Base-by-base conservation (phyloP, 495 filamentous ascomycete genomes). In the Cryomyces minteri region DNA sequence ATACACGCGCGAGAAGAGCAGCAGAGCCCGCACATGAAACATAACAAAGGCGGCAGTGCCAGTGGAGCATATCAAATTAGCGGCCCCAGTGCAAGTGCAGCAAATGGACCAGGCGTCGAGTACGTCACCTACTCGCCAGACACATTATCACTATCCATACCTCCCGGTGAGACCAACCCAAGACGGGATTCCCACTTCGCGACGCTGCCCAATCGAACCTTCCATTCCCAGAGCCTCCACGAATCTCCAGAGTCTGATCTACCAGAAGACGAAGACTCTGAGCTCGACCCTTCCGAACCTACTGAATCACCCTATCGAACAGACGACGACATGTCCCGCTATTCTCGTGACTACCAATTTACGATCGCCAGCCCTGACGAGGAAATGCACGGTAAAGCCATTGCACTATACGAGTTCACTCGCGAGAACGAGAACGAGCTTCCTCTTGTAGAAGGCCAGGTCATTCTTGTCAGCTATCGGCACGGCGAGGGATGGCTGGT, bases 401-500 rank as follows among this genome's bases (percentile, higher is more conserved):
- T 98, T 25, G 92, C 90, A 5, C 69, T 98, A 9, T 98, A 92
- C 56, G 85, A 94, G 59, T 98, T 98, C 59, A 76, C 77, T 43
- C 75, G 86, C 29, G 90, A 96, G 59, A 94, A 96, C 56, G 86
- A 94, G 56, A 98, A 94, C 52, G 90, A 98, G 63, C 72, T 98
- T 10, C 87, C 85, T 11, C 66, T 98, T 14, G 77, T 80, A 0
- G 90, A 98, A 61, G 92, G 92, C 32, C 90, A 98, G 56, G 81
- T 95, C 44, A 93, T 98, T 39, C 87, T 87, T 72, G 88, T 98
- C 37, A 88, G 84, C 7, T 98, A 94, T 58, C 71, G 90, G 31
- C 87, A 96, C 59, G 88, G 88, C 14, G 84, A 94, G 62, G 90
- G 90, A 38, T 98, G 90, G 90, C 69, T 98, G 36, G 90, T 98